Base-by-base conservation (phyloP, 805 yeast genomes). In the Pichia pseudocactophila region DNA sequence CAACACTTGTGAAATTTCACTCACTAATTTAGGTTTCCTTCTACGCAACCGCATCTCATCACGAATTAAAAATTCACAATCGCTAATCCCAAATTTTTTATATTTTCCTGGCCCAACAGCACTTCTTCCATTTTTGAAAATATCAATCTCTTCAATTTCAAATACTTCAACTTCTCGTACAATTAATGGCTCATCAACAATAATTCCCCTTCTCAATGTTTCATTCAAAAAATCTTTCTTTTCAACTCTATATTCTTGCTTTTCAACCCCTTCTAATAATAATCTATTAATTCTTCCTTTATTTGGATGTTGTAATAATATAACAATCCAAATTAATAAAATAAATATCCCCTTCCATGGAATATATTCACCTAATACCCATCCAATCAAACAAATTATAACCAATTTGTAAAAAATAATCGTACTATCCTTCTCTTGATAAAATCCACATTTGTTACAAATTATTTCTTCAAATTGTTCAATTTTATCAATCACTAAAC, bases 141-240 rank as follows among this genome's bases (percentile, higher is more conserved):
- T 60, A 31, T 82, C 82, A 50, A 72, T 81, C 35, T 71, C 68
- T 56, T 83, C 83, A 19, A 88, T 68, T 58, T 88, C 95, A 57
- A 70, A 89, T 1, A 89, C 66, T 54, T 88, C 94, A 7, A 85
- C 88, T n/a, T 64, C 58, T 35, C 76, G 65, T 0, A 64, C 58
- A 37, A 78, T 79, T 0, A 87, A 81, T 0, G 72, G 63, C 44
- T 80, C 87, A 55, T 85, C 94, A n/a, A 84, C 65, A 8, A 88
- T 74, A 10, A 53, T 38, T 22, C 39, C 37, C 9, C 34, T 36
- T 19, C n/a, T 4, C 3, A 27, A 18, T 30, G 35, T 33, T n/a
- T 35, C 7, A 19, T 28, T 6, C 28, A 35, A 18, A 33, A 17
- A n/a, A n/a, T 40, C 22, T 36, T 31, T n/a, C 25, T 27, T 4